These are phyloP conservation scores for Lycium barbarum DNA, from an alignment of 257 asterid species.

Conservation along the genomic window DNA sequence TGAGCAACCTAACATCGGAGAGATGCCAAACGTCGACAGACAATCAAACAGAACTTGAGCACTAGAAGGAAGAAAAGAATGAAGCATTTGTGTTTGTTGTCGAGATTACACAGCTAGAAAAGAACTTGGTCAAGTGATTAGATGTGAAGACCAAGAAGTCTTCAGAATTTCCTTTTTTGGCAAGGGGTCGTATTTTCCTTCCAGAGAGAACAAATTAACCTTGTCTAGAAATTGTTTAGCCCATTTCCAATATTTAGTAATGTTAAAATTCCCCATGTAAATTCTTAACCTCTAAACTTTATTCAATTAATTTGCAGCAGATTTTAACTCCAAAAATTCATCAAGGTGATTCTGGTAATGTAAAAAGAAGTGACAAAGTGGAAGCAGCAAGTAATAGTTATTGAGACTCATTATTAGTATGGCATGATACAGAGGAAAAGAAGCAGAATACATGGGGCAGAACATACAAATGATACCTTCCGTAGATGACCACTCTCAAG, in stretches of 20 bases:
- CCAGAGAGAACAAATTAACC: background rate
- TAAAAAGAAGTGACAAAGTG: background rate
- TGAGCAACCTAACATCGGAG: background rate
- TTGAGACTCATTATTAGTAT: background rate
- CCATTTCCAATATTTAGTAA: background rate
- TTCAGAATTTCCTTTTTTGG: background rate
- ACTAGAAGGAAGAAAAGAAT: background rate
- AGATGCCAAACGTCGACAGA: conserved; percentile 4
- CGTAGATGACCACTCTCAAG: conserved; percentile 87
- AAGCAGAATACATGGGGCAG: background rate
- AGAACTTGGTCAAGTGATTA: conserved; percentile 8
- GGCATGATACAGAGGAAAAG: background rate
- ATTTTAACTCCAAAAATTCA: conserved; percentile 21
- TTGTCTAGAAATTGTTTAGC: background rate
- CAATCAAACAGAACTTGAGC: background rate
- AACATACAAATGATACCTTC: conserved; percentile 55
- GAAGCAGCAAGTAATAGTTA: background rate
- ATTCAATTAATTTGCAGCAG: conserved; percentile 7
- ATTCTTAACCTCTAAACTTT: background rate
- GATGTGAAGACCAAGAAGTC: conserved; percentile 4
- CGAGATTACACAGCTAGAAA: background rate
- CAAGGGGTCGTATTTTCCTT: background rate
- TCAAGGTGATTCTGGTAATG: background rate
- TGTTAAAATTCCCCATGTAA: background rate
- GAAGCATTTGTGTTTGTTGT: background rate